phyloP scores from a whole-genome alignment of 192 early-diverging fungal species.

The Coemansia sp. region DNA sequence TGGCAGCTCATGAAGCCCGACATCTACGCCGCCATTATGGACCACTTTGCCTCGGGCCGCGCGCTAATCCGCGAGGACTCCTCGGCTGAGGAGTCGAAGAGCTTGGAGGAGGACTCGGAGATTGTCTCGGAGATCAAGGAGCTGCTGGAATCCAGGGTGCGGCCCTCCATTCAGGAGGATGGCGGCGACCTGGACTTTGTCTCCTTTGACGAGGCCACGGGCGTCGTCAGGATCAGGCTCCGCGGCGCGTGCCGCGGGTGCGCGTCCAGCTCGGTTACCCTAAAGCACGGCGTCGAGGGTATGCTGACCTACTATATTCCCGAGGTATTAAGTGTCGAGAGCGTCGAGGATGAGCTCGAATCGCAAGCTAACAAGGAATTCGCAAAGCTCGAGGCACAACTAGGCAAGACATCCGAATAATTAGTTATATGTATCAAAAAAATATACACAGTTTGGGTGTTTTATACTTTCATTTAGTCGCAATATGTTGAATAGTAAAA shows the following conservation, averaged over 20 bases:
- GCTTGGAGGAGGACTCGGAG: constrained; percentile 79
- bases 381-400: constrained; percentile 76
- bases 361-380: constrained; percentile 79
- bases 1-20: constrained; percentile 99
- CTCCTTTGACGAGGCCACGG: constrained; percentile 77
- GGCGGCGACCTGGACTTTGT: constrained; percentile 98
- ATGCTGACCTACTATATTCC: constrained; percentile 99
- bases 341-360: constrained; percentile 87
- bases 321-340: constrained; percentile 85
- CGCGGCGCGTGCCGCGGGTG: constrained; percentile 97
- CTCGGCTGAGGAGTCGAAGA: constrained; percentile 21
- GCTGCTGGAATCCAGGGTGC: constrained; percentile 90
- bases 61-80: constrained; percentile 66
- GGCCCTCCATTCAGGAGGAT: constrained; percentile 98
- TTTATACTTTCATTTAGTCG: not conserved
- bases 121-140: constrained; percentile 98
- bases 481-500: not conserved
- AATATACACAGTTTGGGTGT: not conserved
- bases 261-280: constrained; percentile 81
- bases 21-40: constrained; percentile 95
- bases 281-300: constrained; percentile 99
- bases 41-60: constrained; percentile 83
- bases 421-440: not conserved
- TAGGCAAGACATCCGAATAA: constrained; percentile 2
- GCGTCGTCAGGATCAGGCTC: constrained; percentile 88